These are phyloP conservation scores for Alternaria ethzedia DNA, from an alignment of 2,329 filamentous ascomycete species.

Conservation along the genomic window DNA sequence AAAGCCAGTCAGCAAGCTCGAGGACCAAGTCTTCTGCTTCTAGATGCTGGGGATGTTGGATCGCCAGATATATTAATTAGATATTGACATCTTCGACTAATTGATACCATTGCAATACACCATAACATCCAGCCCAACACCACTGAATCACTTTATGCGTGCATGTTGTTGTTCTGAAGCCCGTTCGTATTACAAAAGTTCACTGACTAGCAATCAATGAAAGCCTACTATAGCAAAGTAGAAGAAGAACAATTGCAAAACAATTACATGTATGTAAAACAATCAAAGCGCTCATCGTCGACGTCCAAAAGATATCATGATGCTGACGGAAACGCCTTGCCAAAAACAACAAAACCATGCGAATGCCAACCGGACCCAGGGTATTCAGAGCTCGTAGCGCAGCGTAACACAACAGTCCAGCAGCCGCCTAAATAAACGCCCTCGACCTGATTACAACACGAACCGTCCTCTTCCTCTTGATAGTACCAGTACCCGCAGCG, in stretches of 20 bases:
- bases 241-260: not conserved
- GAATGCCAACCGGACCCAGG: not conserved
- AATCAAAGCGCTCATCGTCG: not conserved
- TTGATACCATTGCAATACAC: not conserved
- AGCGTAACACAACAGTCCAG: not conserved
- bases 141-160: not conserved
- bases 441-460: conserved; percentile 42
- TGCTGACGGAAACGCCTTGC: not conserved
- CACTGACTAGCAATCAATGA: not conserved
- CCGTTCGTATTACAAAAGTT: too few species aligned
- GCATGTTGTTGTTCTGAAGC: not conserved
- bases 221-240: not conserved
- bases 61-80: not conserved
- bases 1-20: conserved; percentile 92
- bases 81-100: not conserved
- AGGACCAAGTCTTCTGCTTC: conserved; percentile 98
- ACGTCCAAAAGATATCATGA: not conserved
- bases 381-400: not conserved
- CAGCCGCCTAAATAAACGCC: conserved; percentile 39
- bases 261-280: not conserved
- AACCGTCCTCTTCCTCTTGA: conserved; percentile 40
- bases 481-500: not conserved
- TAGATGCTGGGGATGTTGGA: conserved; percentile 49
- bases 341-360: not conserved
- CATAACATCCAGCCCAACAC: not conserved